A percentile compares a stretch with the other conserved stretches of the same genome.
phyloP scores from a whole-genome alignment of 768 basidiomycete genomes.

The Hirschioporus abietinus region DNA sequence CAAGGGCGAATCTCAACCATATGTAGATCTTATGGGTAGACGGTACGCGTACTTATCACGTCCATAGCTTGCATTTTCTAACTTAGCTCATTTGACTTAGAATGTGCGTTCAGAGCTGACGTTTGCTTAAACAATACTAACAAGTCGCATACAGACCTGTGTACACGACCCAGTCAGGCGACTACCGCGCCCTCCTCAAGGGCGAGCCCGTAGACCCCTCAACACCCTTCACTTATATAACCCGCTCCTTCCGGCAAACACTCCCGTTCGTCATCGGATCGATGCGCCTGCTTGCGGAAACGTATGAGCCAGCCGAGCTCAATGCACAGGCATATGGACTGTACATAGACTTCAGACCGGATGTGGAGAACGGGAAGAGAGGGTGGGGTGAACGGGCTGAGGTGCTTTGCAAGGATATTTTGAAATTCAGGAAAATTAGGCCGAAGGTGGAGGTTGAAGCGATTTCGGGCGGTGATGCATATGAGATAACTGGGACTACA shows the following conservation, averaged over 20 bases:
- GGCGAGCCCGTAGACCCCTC: constrained; percentile 66
- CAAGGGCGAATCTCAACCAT: constrained; percentile 65
- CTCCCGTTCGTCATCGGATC: constrained; percentile 75
- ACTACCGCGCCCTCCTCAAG: constrained; percentile 81
- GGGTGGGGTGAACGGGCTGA: constrained; percentile 80
- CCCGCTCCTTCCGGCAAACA: constrained; percentile 73
- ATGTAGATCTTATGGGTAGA: constrained; percentile 80
- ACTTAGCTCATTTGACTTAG: constrained; percentile 15
- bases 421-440: constrained; percentile 43
- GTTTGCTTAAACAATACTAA: not conserved
- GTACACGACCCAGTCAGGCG: constrained; percentile 58
- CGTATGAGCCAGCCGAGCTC: constrained; percentile 52
- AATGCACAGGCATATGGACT: constrained; percentile 67
- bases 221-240: constrained; percentile 80
- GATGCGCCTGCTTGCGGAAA: constrained; percentile 59
- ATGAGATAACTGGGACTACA: constrained; percentile 3
- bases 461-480: not conserved
- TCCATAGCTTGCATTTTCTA: not conserved
- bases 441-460: constrained; percentile 1
- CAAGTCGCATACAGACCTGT: constrained; percentile 53
- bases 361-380: constrained; percentile 41
- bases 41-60: constrained; percentile 34
- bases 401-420: constrained; percentile 62
- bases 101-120: constrained; percentile 31
- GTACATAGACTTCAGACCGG: constrained; percentile 85